Conservation (phyloP, 495 filamentous ascomycete genomes). For the Melanomma pulvis-pyrius region DNA sequence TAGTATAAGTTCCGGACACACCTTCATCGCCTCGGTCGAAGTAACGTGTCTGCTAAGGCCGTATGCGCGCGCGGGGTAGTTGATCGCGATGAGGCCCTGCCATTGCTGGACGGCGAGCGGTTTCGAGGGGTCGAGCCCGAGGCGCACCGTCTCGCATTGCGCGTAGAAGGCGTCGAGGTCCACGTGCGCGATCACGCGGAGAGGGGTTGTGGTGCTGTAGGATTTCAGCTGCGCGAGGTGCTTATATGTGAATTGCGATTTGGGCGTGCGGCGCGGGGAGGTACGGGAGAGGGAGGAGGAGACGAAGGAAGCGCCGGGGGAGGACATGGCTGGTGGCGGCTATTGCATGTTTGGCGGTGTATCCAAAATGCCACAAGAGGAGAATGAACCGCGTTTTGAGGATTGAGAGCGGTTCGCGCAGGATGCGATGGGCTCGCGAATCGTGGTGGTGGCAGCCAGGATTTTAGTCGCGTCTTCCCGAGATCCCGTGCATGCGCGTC, state of each 20-base stretch:
- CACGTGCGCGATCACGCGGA: constrained; percentile 87
- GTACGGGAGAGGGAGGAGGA: constrained; percentile 36
- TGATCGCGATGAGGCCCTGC: constrained; percentile 89
- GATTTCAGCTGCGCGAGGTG: constrained; percentile 75
- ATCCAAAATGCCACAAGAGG: neutral
- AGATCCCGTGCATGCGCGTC: constrained; percentile 31
- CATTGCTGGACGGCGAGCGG: constrained; percentile 93
- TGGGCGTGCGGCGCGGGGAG: constrained; percentile 22
- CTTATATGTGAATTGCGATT: constrained; percentile 79
- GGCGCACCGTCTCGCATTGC: constrained; percentile 89
- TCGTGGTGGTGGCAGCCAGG: neutral
- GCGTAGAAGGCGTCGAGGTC: constrained; percentile 99
- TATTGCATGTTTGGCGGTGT: neutral
- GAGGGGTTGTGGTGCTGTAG: constrained; percentile 70
- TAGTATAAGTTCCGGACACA: constrained; percentile 79
- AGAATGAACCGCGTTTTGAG: neutral
- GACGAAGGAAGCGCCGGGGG: constrained; percentile 42
- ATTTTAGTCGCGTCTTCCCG: constrained; percentile 23
- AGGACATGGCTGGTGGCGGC: constrained; percentile 34
- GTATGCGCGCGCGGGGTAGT: constrained; percentile 84
- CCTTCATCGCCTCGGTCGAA: constrained; percentile 79
- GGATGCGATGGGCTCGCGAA: neutral
- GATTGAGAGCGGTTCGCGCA: neutral
- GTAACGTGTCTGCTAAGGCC: constrained; percentile 77
- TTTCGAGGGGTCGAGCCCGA: constrained; percentile 65